Percentiles rank a stretch among this genome's conserved stretches.
phyloP scores from a whole-genome alignment of 345 rosid genomes.

The Syzygium grande region DNA sequence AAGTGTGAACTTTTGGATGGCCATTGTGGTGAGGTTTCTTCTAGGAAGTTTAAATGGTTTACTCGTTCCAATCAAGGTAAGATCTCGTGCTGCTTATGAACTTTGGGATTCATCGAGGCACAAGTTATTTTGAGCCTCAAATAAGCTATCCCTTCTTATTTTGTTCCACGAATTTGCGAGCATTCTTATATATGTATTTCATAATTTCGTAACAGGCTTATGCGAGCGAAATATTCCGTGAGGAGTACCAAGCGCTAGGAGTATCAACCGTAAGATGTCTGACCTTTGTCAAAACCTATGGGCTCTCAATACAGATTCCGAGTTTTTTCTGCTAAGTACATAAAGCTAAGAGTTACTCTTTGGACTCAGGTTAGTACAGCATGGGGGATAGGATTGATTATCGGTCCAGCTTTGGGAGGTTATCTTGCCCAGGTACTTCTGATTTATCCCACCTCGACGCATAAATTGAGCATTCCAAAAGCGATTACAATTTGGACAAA shows the following conservation, averaged over 20 bases:
- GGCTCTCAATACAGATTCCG: not conserved
- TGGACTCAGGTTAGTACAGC: conserved; percentile 74
- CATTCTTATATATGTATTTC: not conserved
- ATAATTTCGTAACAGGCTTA: conserved; percentile 49
- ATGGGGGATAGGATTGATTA: conserved; percentile 93
- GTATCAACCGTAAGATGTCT: conserved; percentile 59
- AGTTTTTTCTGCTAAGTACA: not conserved
- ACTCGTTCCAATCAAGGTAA: conserved; percentile 86
- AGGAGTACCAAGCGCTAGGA: conserved; percentile 75
- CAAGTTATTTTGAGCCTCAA: not conserved
- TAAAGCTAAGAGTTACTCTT: not conserved
- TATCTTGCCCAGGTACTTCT: conserved; percentile 72
- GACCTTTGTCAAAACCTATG: not conserved
- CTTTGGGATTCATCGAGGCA: not conserved
- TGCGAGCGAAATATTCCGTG: conserved; percentile 63
- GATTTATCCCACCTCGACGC: not conserved
- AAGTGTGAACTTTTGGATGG: conserved; percentile 92
- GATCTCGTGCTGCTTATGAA: not conserved
- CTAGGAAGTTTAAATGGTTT: conserved; percentile 85
- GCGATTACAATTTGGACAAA: not conserved
- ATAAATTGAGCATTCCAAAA: not conserved
- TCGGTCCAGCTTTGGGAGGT: conserved; percentile 96
- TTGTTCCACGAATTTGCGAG: not conserved
- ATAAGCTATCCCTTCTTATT: not conserved
- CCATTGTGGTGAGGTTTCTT: conserved; percentile 65